These are phyloP conservation scores for Iodosphaeria phyllophila DNA, from an alignment of 2,329 filamentous ascomycete species.

Conservation along the genomic window DNA sequence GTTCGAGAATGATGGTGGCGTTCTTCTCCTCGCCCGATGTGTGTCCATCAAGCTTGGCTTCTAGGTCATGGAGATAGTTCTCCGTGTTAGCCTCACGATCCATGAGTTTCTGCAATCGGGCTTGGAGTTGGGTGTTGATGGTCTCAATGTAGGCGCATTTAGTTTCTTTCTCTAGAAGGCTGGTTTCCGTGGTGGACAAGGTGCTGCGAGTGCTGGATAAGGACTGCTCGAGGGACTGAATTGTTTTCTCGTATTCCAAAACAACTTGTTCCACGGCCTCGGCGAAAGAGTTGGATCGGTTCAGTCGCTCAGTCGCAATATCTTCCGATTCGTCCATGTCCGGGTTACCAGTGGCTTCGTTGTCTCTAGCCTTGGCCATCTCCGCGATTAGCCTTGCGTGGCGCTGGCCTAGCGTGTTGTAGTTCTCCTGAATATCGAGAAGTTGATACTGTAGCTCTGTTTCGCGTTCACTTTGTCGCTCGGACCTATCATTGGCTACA, in stretches of 20 bases:
- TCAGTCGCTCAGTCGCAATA: slow-evolving; percentile 68
- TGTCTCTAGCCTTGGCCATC: slow-evolving; percentile 69
- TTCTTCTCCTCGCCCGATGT: slow-evolving; percentile 88
- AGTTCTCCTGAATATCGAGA: slow-evolving; percentile 85
- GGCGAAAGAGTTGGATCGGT: slow-evolving; percentile 89
- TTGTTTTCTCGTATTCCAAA: slow-evolving; percentile 96
- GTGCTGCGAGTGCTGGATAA: slow-evolving; percentile 74
- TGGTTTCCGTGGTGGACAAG: slow-evolving; percentile 70
- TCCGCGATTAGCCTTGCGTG: slow-evolving; percentile 94
- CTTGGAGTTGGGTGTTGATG: slow-evolving; percentile 74
- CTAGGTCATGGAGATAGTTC: slow-evolving; percentile 79
- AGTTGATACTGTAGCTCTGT: slow-evolving; percentile 85
- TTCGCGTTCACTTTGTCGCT: slow-evolving; percentile 70
- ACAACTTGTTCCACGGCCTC: slow-evolving; percentile 93
- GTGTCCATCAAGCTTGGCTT: slow-evolving; percentile 76
- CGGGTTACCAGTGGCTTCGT: slow-evolving; percentile 39
- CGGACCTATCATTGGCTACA: slow-evolving; percentile 48
- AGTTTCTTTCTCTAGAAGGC: slow-evolving; percentile 77
- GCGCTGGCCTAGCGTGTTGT: slow-evolving; percentile 73
- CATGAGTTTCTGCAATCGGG: slow-evolving; percentile 78
- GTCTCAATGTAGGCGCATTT: slow-evolving; percentile 88
- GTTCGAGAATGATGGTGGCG: slow-evolving; percentile 62
- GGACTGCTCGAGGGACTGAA: slow-evolving; percentile 80
- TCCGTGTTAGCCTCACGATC: slow-evolving; percentile 87
- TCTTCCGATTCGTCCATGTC: slow-evolving; percentile 48